Evolutionary conservation across 345 rosid species (phyloP), one percentile per base, ranked within the genome.

Genomic region (Salix exigua): DNA sequence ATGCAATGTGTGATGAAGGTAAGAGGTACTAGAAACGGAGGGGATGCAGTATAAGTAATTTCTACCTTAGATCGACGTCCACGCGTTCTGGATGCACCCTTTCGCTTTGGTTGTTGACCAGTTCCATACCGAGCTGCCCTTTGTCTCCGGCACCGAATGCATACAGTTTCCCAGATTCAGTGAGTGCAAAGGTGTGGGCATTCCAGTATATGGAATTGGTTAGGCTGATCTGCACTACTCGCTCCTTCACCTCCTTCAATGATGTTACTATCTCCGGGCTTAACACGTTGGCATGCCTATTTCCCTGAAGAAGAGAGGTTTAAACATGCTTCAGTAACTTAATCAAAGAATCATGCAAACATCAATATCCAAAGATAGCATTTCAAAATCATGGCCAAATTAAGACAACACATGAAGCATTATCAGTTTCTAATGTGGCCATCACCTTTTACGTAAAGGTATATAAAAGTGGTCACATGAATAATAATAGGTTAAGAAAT

Each of bases 81-180:
- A 96, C 97, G 73, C 76, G 82, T 63, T 90, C 97, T 0, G 97
- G 98, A 65, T 86, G 88, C 11, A 84, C 97, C 85, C 97, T 85
- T 86, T 93, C 97, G 0, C 89, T 83, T 76, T 88, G 87, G 87
- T 85, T 85, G 72, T 89, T 88, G 2, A 82, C 86, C 6, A 91
- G 92, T 78, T 90, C 88, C 51, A 87, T 80, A 42, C 98, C 97
- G 5, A 96, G 95, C 87, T 96, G 98, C 73, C 99, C 99, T 70
- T 85, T 93, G 83, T 96, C 98, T 26, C 99, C 99, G 0, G 96
- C 91, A 1, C 99, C 99, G 48, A 96, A 93, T 1, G 98, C 96
- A 16, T 88, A 96, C 2, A 96, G 85, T 79, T 87, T 90, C 62
- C 99, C 99, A 0, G 95, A 89, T 83, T 93, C 96, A 0, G 94